Evolutionary conservation across 805 yeast genomes (phyloP), one percentile per base, ranked within the genome.

Genomic region (Saturnispora quitensis): DNA sequence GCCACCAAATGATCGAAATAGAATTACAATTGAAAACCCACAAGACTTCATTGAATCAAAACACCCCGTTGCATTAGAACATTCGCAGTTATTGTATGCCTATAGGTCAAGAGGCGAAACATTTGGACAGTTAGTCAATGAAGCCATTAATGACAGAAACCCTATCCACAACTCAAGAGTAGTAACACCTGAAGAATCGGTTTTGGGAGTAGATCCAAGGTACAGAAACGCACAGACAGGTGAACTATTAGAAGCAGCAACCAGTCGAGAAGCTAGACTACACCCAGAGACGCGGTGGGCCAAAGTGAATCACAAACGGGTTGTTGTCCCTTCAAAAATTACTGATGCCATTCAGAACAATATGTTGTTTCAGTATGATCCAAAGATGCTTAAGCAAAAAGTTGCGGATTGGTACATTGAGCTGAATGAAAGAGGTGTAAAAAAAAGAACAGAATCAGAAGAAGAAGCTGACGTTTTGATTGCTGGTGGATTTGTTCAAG

Each of bases 401-500:
- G 89, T 82, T 25, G 66, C 68, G 5, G 61, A 66, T 25, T 57
- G 62, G 49, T 69, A 64, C 43, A 60, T 63, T 7, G 48, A 72
- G 4, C 58, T 88, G 49, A 72, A 72, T 24, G 74, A 76, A 15
- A 75, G 74, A 1, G 80, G 76, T 53, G 65, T 86, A 1, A 87
- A 82, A 55, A 77, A 50, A 10, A 52, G 52, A 13, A 52, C 64
- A 3, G 66, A 62, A 45, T 63, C 73, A 0, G 70, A 68, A 25
- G 55, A 70, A 50, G 89, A 84, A 47, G 85, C 84, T 1, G 96
- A 90, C 64, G 80, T 93, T 2, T 85, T 84, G 54, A 80, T 91
- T 38, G 90, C 88, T 0, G 83, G 90, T 0, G 74, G 85, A 10
- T 89, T 91, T 60, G 70, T 86, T 3, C 96, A 87, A 60, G 86